These are phyloP conservation scores for Eucalyptus marginata DNA, from an alignment of 345 rosid genomes.

Conservation along the genomic window DNA sequence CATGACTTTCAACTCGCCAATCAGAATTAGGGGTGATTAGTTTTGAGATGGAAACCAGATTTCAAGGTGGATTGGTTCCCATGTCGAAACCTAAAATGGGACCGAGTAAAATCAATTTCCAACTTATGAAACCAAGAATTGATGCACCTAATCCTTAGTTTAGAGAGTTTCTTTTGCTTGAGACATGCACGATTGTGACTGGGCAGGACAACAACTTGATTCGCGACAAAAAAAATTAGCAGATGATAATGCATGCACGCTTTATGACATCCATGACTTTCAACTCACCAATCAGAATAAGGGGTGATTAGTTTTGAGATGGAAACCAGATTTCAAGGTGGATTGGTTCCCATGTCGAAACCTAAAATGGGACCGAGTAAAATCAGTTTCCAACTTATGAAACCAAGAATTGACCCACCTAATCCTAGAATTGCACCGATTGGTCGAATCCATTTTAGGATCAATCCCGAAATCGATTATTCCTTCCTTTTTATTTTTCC, in stretches of 20 bases:
- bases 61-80: no score
- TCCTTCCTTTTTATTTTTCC: not conserved
- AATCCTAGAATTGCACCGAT: not conserved
- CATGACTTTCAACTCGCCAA: not conserved
- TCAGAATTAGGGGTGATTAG: no score
- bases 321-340: not conserved
- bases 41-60: no score
- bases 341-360: not conserved
- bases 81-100: no score
- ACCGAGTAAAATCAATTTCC: no score
- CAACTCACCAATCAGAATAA: not conserved
- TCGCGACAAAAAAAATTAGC: not conserved
- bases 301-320: not conserved
- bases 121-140: no score
- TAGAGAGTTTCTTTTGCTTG: not conserved
- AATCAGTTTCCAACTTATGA: no score
- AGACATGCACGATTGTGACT: not conserved
- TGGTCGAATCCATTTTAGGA: not conserved
- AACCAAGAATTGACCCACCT: not conserved
- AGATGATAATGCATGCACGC: not conserved
- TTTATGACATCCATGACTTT: not conserved
- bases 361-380: not conserved
- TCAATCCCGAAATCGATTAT: accelerated
- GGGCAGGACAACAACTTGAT: not conserved
- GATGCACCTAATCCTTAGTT: no score